Base-by-base conservation (phyloP, 2,329 filamentous ascomycete species). In the Microdochium bolleyi region DNA sequence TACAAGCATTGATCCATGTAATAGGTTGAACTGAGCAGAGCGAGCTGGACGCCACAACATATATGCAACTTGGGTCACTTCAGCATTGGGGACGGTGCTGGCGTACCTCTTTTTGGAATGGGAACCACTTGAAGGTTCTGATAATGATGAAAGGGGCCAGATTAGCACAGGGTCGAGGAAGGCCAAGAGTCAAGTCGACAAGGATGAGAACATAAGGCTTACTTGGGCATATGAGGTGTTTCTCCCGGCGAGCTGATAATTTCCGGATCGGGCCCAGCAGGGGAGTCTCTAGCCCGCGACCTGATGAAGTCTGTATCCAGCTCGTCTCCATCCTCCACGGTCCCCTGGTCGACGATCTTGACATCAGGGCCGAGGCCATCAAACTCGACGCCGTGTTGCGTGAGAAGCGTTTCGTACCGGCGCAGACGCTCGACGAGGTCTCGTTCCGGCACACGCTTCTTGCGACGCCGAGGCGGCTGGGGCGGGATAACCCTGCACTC, bases 381-480 rank as follows among this genome's bases (percentile, higher is more conserved):
- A 58, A 90, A 88, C n/a, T 75, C 69, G 61, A 91, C 80, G 50
- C 83, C 79, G 60, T 89, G 76, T 64, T 86, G 77, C 51, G 76
- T 74, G 30, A 91, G 72, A 41, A 91, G 70, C 7, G 70, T 65
- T 67, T 91, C 88, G 60, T 90, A 90, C 50, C 79, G 78, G 52
- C 77, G 80, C 22, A 90, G 72, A n/a, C 84, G 80, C 7, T 87
- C 82, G 51, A 89, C 72, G 41, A 91, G 72, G 53, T 88, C 85
- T 62, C 80, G 80, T 67, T 91, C 87, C 22, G 85, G 81, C 48
- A 88, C 82, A 52, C 82, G 77, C 68, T 80, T 82, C 70, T 82
- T 82, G 53, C 80, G 71, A 11, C 81, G 66, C 62, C 83, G 69
- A 61, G 82, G 73, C 64, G 83, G 72, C 63, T 82, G 67, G 59